Evolutionary conservation across 805 yeast species (phyloP).

Genomic region (Kazachstania martiniae): DNA sequence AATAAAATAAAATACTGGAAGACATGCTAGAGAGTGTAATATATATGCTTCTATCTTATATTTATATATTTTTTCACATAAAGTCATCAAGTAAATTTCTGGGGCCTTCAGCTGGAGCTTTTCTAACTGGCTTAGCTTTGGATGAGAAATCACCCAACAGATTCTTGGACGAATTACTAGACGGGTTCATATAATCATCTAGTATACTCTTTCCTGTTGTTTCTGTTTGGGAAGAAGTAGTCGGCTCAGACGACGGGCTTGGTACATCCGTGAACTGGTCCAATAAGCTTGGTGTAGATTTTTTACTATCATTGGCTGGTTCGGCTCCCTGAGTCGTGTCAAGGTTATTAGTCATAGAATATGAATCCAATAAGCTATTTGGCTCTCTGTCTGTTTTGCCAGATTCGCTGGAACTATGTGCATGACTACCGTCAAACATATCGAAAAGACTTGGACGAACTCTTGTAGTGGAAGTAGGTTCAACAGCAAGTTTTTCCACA

Average conservation of each 20-base stretch:
- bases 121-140: too few relatives aligned
- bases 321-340: too few relatives aligned
- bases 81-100: conserved; percentile 26
- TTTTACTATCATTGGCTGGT: neutral
- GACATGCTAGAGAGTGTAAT: too few relatives aligned
- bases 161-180: conserved; percentile 3
- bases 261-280: conserved; percentile 1
- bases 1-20: too few relatives aligned
- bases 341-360: too few relatives aligned
- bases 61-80: conserved; percentile 15
- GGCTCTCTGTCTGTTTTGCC: too few relatives aligned
- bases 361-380: too few relatives aligned
- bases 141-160: conserved; percentile 3
- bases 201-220: conserved; percentile 2
- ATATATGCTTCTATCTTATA: neutral
- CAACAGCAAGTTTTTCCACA: conserved; percentile 6
- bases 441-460: conserved; percentile 24
- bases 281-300: too few relatives aligned
- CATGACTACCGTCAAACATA: conserved; percentile 13
- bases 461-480: conserved; percentile 14
- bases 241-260: too few relatives aligned
- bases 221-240: too few relatives aligned
- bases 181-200: too few relatives aligned
- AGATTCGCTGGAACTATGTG: too few relatives aligned
- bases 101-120: conserved; percentile 15